Base-by-base conservation (phyloP, 2,329 filamentous ascomycete genomes). In the Phyllosticta citrichinensis region DNA sequence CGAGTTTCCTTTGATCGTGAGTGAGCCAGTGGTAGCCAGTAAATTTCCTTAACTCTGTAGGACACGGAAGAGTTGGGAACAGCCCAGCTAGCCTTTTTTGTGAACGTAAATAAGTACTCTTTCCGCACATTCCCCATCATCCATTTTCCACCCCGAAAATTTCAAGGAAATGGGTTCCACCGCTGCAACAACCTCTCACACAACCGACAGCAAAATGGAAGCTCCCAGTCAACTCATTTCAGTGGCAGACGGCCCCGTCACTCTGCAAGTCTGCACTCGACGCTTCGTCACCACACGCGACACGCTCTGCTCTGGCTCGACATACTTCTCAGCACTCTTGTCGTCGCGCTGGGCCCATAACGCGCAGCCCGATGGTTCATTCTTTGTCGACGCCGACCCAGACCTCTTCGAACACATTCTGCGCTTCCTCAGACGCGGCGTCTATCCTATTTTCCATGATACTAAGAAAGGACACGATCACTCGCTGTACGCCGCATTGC, bases 371-470 rank as follows among this genome's bases (percentile, higher is more conserved):
- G 69, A 74, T 55, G 68, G 66, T 1, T 69, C 68, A 0, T 70
- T 69, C 62, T 76, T 75, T 64, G 58, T 77, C 56, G 74, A 76
- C 54, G 64, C 70, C 0, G 71, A 76, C 58, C 64, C 68, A 1
- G 55, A 64, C 0, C 47, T 72, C 8, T 77, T 77, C 61, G 59
- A 68, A 27, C 67, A 76, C 56, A 65, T 76, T 60, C 66, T 76
- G 2, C 63, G 65, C 0, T 76, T 70, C 61, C 67, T 75, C 12
- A 71, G 74, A 1, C 68, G 64, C 4, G 66, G 68, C 2, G 65
- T 68, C 3, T 65, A 68, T 35, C 73, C 74, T 0, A 20, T 76
- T 6, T 74, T 74, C 65, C 74, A 68, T 61, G 64, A 73, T 57
- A 56, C 59, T 2, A n/a, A 8, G 22, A 68, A 66, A 47, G 67